These are phyloP conservation scores for Venturia pyrina DNA, from an alignment of 2,329 filamentous ascomycete genomes.

Conservation along the genomic window DNA sequence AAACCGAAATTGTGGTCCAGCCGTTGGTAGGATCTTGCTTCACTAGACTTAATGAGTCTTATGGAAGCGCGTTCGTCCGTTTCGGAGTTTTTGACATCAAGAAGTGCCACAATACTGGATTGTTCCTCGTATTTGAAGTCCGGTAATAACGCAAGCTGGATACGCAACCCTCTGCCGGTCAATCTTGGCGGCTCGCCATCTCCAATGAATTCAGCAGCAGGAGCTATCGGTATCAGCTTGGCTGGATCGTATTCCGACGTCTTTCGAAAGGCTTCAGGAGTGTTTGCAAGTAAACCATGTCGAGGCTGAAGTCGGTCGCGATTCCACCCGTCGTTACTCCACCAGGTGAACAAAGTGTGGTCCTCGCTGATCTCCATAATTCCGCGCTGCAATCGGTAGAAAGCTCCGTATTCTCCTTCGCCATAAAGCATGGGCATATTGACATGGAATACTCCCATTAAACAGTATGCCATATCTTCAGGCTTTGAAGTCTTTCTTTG, in stretches of 20 bases:
- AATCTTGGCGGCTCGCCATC: not conserved
- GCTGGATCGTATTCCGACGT: not conserved
- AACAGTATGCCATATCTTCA: slow-evolving; percentile 9
- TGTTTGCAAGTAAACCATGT: not conserved
- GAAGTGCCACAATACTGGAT: not conserved
- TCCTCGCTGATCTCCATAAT: not conserved
- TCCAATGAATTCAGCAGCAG: not conserved
- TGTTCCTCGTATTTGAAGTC: not conserved
- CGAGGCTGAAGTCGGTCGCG: no score
- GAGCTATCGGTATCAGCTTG: not conserved
- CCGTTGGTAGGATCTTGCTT: no score
- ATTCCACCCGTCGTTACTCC: no score
- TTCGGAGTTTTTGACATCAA: not conserved
- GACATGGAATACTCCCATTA: slow-evolving; percentile 10
- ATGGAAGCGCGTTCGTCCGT: not conserved
- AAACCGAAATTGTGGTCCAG: no score
- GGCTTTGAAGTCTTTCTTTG: not conserved
- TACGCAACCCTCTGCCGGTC: not conserved
- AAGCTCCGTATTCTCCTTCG: not conserved
- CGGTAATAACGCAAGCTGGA: not conserved
- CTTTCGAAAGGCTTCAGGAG: not conserved
- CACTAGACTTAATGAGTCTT: no score
- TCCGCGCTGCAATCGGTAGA: not conserved
- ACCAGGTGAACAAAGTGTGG: slow-evolving; percentile 2
- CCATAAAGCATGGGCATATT: slow-evolving; percentile 10